phyloP scores from a whole-genome alignment of 768 basidiomycete genomes.

The Calocera viscosa region DNA sequence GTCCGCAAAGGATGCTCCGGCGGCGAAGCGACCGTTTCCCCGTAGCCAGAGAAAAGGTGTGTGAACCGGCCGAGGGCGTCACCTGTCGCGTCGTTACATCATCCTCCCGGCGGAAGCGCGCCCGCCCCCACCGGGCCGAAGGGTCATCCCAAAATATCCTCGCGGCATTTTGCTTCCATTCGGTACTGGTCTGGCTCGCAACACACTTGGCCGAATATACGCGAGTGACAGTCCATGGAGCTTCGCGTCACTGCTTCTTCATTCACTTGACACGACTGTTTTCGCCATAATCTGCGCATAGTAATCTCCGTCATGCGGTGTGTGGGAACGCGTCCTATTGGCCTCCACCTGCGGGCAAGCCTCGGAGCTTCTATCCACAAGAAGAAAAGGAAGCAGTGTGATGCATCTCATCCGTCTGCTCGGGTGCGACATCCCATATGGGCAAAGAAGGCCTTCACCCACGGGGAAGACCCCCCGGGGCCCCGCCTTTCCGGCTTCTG shows the following conservation, averaged over 20 bases:
- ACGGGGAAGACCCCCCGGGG: not conserved
- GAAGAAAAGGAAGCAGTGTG: not conserved
- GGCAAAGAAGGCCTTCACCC: not conserved
- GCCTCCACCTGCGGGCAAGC: not conserved
- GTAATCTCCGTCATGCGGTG: not conserved
- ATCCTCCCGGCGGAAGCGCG: too few relatives aligned
- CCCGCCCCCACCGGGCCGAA: too few relatives aligned
- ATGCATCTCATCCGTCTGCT: not conserved
- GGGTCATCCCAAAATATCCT: too few relatives aligned
- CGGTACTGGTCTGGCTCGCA: too few relatives aligned
- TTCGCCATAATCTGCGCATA: not conserved
- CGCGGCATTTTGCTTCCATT: too few relatives aligned
- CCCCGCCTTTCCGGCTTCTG: not conserved
- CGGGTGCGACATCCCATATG: not conserved
- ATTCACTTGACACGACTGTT: not conserved
- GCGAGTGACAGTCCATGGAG: too few relatives aligned
- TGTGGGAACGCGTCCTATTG: not conserved
- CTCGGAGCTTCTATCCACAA: not conserved
- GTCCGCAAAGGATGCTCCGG: too few relatives aligned
- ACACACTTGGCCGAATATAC: too few relatives aligned
- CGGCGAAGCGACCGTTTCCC: too few relatives aligned
- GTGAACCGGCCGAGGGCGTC: too few relatives aligned
- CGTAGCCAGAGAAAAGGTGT: too few relatives aligned
- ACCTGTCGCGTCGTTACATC: too few relatives aligned
- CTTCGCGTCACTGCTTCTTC: conserved; percentile 3